Base-by-base conservation (phyloP, 2,329 filamentous ascomycete species). In the Aspergillus hiratsukae region DNA sequence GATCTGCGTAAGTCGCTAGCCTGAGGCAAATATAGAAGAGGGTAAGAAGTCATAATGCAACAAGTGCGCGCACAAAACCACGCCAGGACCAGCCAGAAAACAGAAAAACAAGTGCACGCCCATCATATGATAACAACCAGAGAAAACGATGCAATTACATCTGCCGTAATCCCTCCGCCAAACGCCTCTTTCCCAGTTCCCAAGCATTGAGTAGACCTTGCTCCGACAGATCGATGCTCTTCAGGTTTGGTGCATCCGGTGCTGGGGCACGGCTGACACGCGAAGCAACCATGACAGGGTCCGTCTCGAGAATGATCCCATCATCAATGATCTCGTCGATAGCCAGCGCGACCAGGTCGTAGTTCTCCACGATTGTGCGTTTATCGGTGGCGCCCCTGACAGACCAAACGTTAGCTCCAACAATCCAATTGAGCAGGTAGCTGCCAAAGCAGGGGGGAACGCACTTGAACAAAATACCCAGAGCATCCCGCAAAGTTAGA, bases 341-440 rank as follows among this genome's bases (percentile, higher is more conserved):
- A 48, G 92, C 90, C 53, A 99, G 85, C 14, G 91, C 89, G 60
- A 97, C 90, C 23, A 97, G 84, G 76, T 97, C 94, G 81, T 97
- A 99, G 83, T 97, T 97, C 78, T 99, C 94, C 70, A 97, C 88
- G 64, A 97, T 91, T 56, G 94, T 97, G 64, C 94, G 88, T 83
- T 97, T 97, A 80, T 99, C 94, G 51, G 95, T 92, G 35, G 91
- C 91, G 83, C 95, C 93, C 76, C 91, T 96, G 64, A 46, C 54
- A 43, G 46, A 21, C 19, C 29, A 35, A 50, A 27, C 53, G 64
- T 69, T 62, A 66, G 61, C 48, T 25, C 37, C 40, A 35, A 29
- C 28, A 28, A 53, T 37, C 19, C 10, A 8, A 53, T 49, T 41
- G 11, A n/a, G 29, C 6, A 43, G 17, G 11, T 11, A 29, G 1